Base-by-base conservation (phyloP, 352 stramenopile genomes). In the Phytophthora ohioensis region DNA sequence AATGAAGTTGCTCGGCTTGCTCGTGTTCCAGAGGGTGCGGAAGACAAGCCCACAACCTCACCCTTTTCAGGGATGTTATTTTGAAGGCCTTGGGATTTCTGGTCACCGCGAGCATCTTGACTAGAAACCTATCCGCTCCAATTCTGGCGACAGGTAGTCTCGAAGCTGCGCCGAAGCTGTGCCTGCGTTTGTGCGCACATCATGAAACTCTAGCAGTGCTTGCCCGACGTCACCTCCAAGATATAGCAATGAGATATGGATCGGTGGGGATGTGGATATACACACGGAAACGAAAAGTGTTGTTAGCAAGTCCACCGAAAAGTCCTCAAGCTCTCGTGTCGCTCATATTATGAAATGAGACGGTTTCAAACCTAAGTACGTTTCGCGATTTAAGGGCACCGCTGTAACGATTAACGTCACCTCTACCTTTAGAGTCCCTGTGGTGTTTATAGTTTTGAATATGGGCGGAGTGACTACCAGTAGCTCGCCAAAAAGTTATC, bases 271-370 rank as follows among this genome's bases (percentile, higher is more conserved):
- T 35, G 53, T 63, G 7, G 57, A 73, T 31, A 78, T 69, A 32
- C 70, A 77, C 3, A 74, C 70, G 4, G 54, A 67, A 3, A 73
- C 43, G 36, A 73, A 76, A 1, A 73, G 64, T 2, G 57, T 31
- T 35, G 62, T 64, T 13, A 77, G 74, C 27, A 77, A 46, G 30
- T 77, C 70, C 3, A 71, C 53, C 0, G 55, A 15, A 13, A 65
- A 74, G 13, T 74, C 67, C 46, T 73, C 67, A 0, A 69, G 8
- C 21, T 73, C 52, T 17, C 53, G 43, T 27, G 53, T 42, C 30
- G 15, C 36, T 3, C 21, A 34, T 36, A 69, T 57, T 4, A 69
- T 70, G 32, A 70, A 70, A 27, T 70, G 63, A 27, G 21, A 27
- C 21, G 21, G 21, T 27, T 27, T 27, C 21, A 27, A 27, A 27